phyloP scores from a whole-genome alignment of 345 rosid species.

The Crucihimalaya himalaica region DNA sequence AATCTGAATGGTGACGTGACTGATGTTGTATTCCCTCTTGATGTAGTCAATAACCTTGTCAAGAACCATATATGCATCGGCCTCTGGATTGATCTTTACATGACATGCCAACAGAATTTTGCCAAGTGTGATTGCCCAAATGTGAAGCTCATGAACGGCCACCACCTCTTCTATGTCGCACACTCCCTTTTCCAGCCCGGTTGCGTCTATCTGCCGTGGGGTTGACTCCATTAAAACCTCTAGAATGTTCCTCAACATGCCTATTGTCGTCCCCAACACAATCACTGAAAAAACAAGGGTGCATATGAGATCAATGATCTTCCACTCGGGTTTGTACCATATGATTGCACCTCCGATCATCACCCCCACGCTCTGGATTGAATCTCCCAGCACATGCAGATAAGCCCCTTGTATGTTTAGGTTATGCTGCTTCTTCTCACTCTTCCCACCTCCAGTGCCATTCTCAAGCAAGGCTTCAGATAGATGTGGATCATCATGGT shows the following conservation, averaged over 20 bases:
- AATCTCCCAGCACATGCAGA: slow-evolving; percentile 59
- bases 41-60: slow-evolving; percentile 49
- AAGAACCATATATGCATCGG: slow-evolving; percentile 47
- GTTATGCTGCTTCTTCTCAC: not conserved
- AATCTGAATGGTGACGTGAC: slow-evolving; percentile 63
- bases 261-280: slow-evolving; percentile 48
- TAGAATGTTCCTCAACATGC: slow-evolving; percentile 50
- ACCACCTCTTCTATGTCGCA: slow-evolving; percentile 52
- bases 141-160: slow-evolving; percentile 60
- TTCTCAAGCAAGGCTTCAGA: not conserved
- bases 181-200: slow-evolving; percentile 45
- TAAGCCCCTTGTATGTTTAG: slow-evolving; percentile 49
- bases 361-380: slow-evolving; percentile 64
- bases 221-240: slow-evolving; percentile 59
- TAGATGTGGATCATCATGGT: not conserved
- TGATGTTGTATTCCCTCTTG: slow-evolving; percentile 46
- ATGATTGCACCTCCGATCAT: slow-evolving; percentile 63
- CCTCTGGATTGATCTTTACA: slow-evolving; percentile 51
- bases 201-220: slow-evolving; percentile 48
- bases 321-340: slow-evolving; percentile 58
- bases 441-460: not conserved
- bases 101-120: slow-evolving; percentile 64
- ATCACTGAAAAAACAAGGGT: slow-evolving; percentile 53
- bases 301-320: slow-evolving; percentile 56
- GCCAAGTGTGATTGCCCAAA: slow-evolving; percentile 68